Percentiles rank a stretch among this genome's conserved stretches.
Evolutionary conservation across 441 rosid genomes (phyloP).

Genomic region (Syzygium syzygioides): DNA sequence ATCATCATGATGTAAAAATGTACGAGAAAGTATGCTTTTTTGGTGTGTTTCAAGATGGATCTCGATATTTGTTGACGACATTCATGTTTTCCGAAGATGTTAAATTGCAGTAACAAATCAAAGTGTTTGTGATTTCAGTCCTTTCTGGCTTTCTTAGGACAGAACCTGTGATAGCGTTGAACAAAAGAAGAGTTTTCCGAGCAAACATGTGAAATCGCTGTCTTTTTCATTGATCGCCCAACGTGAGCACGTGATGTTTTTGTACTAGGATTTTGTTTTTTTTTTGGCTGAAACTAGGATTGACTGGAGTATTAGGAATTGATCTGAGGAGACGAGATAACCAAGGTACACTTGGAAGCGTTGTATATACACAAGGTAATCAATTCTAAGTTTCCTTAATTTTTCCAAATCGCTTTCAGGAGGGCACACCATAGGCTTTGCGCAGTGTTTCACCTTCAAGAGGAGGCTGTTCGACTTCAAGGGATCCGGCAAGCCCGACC

Average conservation of each 20-base stretch:
- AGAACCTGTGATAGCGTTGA: background rate
- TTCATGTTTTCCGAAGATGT: no score
- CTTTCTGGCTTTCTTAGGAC: background rate
- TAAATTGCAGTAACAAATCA: no score
- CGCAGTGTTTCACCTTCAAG: constrained; percentile 79
- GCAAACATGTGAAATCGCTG: background rate
- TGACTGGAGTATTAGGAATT: background rate
- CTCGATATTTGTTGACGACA: background rate
- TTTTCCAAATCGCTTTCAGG: constrained; percentile 26
- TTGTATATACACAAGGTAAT: background rate
- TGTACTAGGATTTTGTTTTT: background rate
- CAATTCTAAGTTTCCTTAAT: background rate
- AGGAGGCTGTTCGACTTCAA: constrained; percentile 57
- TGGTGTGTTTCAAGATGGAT: background rate
- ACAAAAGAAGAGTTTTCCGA: background rate
- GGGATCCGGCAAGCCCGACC: constrained; percentile 74
- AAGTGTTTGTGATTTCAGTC: background rate
- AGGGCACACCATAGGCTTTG: constrained; percentile 80
- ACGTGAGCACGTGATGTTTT: background rate
- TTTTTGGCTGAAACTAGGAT: background rate
- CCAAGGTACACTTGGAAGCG: background rate
- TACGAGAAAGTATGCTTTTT: background rate
- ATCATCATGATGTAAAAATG: background rate
- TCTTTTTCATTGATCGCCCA: background rate
- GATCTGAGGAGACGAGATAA: background rate